Conservation (phyloP, 2,329 filamentous ascomycete genomes). For the Cladosporium sp. region DNA sequence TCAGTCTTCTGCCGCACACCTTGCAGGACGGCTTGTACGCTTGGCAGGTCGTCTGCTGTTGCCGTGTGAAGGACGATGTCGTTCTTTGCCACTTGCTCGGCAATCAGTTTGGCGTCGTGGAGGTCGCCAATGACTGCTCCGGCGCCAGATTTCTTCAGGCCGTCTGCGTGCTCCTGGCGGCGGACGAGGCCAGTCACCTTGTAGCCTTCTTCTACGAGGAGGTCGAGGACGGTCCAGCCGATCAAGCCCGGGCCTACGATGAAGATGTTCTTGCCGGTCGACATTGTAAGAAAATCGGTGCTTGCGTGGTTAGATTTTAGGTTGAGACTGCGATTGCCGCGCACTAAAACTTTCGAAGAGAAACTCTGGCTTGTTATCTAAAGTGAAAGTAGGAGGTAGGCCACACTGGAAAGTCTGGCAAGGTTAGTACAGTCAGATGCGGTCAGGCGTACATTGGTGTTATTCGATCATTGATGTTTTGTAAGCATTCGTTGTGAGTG, state of each 20-base stretch:
- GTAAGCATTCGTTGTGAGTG: background rate
- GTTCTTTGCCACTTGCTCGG: constrained; percentile 32
- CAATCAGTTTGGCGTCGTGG: constrained; percentile 39
- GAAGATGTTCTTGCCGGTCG: constrained; percentile 34
- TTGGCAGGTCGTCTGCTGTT: constrained; percentile 46
- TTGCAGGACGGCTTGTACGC: constrained; percentile 42
- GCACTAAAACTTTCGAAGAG: no score
- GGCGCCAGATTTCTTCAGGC: constrained; percentile 35
- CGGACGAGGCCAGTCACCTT: constrained; percentile 41
- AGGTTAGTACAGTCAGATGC: no score
- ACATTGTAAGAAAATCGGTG: constrained; percentile 12
- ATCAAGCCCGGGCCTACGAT: constrained; percentile 47
- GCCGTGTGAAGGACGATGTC: constrained; percentile 49
- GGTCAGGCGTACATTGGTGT: background rate
- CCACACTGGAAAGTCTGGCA: no score
- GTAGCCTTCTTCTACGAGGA: constrained; percentile 41
- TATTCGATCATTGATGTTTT: background rate
- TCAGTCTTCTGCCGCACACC: constrained; percentile 38
- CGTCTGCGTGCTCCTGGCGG: constrained; percentile 34
- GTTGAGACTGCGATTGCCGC: no score
- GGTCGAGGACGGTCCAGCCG: constrained; percentile 45
- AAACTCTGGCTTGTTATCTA: background rate
- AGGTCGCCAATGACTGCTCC: constrained; percentile 40
- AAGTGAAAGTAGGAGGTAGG: no score
- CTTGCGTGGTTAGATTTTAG: no score